phyloP scores from a whole-genome alignment of 768 basidiomycete genomes.

The Dioszegia crocea region DNA sequence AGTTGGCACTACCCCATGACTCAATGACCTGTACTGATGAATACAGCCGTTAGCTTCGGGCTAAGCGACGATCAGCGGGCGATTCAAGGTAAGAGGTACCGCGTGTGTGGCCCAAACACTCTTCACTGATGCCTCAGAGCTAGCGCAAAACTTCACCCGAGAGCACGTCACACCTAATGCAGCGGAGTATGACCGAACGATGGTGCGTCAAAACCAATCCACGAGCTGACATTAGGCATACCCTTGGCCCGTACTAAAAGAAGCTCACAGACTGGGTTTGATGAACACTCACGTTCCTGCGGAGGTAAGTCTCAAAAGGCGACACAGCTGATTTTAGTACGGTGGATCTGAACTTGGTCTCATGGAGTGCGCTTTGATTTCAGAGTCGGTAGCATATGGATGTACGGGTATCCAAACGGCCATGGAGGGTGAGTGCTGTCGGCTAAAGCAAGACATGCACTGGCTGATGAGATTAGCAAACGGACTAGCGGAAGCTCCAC shows the following conservation, averaged over 20 bases:
- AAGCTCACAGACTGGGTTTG: slow-evolving; percentile 50
- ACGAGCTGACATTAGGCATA: slow-evolving; percentile 32
- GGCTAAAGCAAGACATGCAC: background rate
- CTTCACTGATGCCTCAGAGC: slow-evolving; percentile 14
- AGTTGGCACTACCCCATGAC: background rate
- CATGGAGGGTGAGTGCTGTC: slow-evolving; percentile 48
- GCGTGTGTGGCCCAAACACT: too few species aligned
- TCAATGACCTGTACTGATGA: too few species aligned
- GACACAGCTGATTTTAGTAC: slow-evolving; percentile 27
- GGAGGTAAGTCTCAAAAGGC: slow-evolving; percentile 27
- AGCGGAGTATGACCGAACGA: slow-evolving; percentile 50
- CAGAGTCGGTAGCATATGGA: slow-evolving; percentile 49
- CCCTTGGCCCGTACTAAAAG: slow-evolving; percentile 50
- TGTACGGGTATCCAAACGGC: slow-evolving; percentile 50
- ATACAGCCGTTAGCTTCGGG: slow-evolving; percentile 37
- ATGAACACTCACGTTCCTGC: slow-evolving; percentile 52
- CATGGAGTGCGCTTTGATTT: slow-evolving; percentile 48
- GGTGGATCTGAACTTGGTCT: slow-evolving; percentile 49
- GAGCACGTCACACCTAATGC: slow-evolving; percentile 49
- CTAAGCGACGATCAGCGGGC: slow-evolving; percentile 50
- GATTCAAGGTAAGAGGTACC: slow-evolving; percentile 41
- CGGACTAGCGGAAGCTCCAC: slow-evolving; percentile 49
- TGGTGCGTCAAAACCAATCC: slow-evolving; percentile 26
- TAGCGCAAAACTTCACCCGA: slow-evolving; percentile 38
- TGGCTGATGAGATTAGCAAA: slow-evolving; percentile 33